A percentile compares a stretch with the other conserved stretches of the same genome.
Evolutionary conservation across 1,139 yeast genomes (phyloP).

Genomic region (Hansenula sp.): DNA sequence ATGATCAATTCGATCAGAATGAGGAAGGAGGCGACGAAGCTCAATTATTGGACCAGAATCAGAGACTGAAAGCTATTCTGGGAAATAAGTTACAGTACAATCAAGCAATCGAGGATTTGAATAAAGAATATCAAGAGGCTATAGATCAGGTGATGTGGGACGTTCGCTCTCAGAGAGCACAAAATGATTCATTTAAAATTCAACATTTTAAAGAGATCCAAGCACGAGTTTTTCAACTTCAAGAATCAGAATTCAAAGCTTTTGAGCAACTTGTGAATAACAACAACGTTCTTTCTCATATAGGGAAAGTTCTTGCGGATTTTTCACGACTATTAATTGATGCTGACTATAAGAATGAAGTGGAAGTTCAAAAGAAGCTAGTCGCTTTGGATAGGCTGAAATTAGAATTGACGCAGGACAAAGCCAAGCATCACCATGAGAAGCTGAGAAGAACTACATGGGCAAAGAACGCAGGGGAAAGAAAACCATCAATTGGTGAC

Average conservation of each 20-base stretch:
- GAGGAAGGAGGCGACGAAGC: constrained; percentile 4
- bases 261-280: constrained; percentile 9
- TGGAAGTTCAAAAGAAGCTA: neutral
- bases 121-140: constrained; percentile 12
- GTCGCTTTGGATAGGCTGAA: neutral
- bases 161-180: constrained; percentile 6
- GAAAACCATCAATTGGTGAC: neutral
- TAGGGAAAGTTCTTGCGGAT: constrained; percentile 10
- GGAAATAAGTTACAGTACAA: constrained; percentile 7
- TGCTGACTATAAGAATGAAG: constrained; percentile 4
- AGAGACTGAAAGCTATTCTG: constrained; percentile 11
- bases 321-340: constrained; percentile 7
- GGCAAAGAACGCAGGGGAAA: neutral
- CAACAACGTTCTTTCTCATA: constrained; percentile 9
- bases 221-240: constrained; percentile 3
- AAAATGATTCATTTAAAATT: constrained; percentile 4
- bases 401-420: neutral
- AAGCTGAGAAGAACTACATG: neutral
- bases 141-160: constrained; percentile 10
- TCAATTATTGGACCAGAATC: constrained; percentile 13
- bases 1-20: neutral
- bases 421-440: neutral
- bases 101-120: constrained; percentile 7
- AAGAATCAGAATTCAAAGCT: constrained; percentile 10
- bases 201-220: constrained; percentile 4